These are phyloP conservation scores for Didymella segeticola DNA, from an alignment of 2,329 filamentous ascomycete species.

Conservation along the genomic window DNA sequence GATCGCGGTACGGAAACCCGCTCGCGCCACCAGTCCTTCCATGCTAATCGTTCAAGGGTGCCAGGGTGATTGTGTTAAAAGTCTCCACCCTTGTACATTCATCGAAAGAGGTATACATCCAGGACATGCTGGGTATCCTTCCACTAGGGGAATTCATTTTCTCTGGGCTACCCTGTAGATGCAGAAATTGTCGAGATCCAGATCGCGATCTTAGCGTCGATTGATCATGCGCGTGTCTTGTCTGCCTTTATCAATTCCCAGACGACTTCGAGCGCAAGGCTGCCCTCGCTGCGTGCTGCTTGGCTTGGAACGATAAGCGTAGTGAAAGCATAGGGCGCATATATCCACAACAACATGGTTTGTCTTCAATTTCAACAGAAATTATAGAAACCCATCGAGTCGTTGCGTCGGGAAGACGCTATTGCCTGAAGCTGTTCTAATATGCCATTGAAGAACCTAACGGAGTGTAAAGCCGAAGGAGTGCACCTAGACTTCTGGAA, in stretches of 20 bases:
- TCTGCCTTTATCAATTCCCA: no score
- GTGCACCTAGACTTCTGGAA: background rate
- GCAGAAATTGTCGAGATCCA: background rate
- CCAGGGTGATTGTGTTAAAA: background rate
- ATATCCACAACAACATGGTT: background rate
- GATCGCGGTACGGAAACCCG: conserved; percentile 17
- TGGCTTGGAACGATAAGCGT: background rate
- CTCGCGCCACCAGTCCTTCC: conserved; percentile 1
- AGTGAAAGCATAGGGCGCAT: background rate
- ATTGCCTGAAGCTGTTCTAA: background rate
- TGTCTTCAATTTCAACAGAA: background rate
- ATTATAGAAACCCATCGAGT: background rate
- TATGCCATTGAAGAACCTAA: background rate
- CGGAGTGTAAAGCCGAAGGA: background rate
- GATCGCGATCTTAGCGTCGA: conserved; percentile 9
- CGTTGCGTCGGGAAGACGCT: no score
- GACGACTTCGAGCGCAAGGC: background rate
- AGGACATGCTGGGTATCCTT: background rate
- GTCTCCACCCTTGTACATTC: conserved; percentile 1
- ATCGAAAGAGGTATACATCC: background rate
- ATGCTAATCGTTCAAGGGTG: conserved; percentile 11
- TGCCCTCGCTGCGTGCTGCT: background rate
- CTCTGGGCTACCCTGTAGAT: background rate
- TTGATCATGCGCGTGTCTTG: background rate
- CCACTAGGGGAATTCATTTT: background rate